Percentiles rank a stretch among this genome's conserved stretches.
phyloP scores from a whole-genome alignment of 2,329 filamentous ascomycete genomes.

The Periconia macrospinosa region DNA sequence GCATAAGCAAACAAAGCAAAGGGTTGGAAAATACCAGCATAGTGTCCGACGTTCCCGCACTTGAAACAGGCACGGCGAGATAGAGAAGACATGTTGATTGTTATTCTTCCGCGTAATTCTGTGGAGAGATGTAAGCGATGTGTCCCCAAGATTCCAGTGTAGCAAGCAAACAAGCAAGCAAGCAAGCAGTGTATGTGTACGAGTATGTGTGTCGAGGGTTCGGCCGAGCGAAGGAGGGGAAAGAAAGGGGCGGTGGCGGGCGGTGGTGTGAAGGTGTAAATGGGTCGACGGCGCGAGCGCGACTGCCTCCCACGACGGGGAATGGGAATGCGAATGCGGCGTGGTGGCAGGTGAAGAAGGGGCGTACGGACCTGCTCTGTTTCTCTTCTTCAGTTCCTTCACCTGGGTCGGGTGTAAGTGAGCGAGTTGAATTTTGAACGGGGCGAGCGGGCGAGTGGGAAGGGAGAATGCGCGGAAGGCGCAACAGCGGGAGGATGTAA shows the following conservation, averaged over 20 bases:
- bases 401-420: constrained; percentile 33
- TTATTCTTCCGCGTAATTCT: constrained; percentile 34
- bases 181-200: too few species aligned
- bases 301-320: constrained; percentile 7
- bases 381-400: constrained; percentile 29
- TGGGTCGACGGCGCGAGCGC: constrained; percentile 9
- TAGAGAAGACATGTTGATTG: constrained; percentile 53
- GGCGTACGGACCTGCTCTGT: constrained; percentile 18
- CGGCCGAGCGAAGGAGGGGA: constrained; percentile 10
- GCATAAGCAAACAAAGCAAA: constrained; percentile 15
- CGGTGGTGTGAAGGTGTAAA: too few species aligned
- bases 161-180: too few species aligned
- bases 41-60: constrained; percentile 57
- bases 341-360: neutral
- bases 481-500: too few species aligned
- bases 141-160: neutral
- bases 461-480: constrained; percentile 2
- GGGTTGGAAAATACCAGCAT: constrained; percentile 47
- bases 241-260: constrained; percentile 21
- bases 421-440: constrained; percentile 31
- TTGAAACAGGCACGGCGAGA: constrained; percentile 58
- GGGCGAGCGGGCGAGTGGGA: constrained; percentile 25
- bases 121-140: constrained; percentile 20
- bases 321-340: neutral
- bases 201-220: too few species aligned